Percentiles rank a stretch among this genome's conserved stretches.
Conservation (phyloP, 1,284 basidiomycete species). For the Ceratobasidium sp. region DNA sequence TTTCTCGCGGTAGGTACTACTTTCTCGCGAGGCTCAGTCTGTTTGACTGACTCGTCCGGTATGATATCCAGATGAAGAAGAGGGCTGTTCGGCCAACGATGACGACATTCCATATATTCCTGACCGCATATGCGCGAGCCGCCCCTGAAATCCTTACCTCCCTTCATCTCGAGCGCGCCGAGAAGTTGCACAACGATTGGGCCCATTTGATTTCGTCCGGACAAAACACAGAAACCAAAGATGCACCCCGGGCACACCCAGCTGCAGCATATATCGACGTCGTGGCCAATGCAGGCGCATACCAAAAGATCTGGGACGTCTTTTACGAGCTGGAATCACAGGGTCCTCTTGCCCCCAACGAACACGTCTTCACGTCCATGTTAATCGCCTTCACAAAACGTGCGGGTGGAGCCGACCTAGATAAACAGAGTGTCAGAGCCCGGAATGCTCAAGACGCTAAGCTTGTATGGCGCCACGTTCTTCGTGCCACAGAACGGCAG, state of each 20-base stretch:
- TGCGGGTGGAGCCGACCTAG: slow-evolving; percentile 39
- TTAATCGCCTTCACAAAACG: slow-evolving; percentile 63
- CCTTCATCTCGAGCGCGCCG: slow-evolving; percentile 69
- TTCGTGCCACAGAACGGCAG: slow-evolving; percentile 60
- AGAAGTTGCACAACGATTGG: slow-evolving; percentile 61
- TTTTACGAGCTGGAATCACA: slow-evolving; percentile 70
- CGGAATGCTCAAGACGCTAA: slow-evolving; percentile 66
- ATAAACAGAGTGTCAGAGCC: neutral
- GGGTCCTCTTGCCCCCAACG: slow-evolving; percentile 67
- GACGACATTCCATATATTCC: slow-evolving; percentile 72
- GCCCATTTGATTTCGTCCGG: neutral
- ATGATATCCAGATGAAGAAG: slow-evolving; percentile 73
- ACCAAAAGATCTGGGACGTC: slow-evolving; percentile 75
- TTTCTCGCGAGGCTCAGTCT: neutral
- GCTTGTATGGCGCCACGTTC: slow-evolving; percentile 71
- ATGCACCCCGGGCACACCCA: slow-evolving; percentile 53
- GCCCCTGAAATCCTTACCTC: slow-evolving; percentile 63
- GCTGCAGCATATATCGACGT: slow-evolving; percentile 70
- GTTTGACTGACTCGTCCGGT: neutral
- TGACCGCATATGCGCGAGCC: slow-evolving; percentile 68
- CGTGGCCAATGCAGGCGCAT: slow-evolving; percentile 65
- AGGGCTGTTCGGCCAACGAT: slow-evolving; percentile 73
- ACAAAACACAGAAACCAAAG: neutral
- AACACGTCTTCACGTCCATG: slow-evolving; percentile 69
- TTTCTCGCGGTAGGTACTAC: slow-evolving; percentile 69